These are phyloP conservation scores for Paraphoma sp. DNA, from an alignment of 2,329 filamentous ascomycete genomes.

Conservation along the genomic window DNA sequence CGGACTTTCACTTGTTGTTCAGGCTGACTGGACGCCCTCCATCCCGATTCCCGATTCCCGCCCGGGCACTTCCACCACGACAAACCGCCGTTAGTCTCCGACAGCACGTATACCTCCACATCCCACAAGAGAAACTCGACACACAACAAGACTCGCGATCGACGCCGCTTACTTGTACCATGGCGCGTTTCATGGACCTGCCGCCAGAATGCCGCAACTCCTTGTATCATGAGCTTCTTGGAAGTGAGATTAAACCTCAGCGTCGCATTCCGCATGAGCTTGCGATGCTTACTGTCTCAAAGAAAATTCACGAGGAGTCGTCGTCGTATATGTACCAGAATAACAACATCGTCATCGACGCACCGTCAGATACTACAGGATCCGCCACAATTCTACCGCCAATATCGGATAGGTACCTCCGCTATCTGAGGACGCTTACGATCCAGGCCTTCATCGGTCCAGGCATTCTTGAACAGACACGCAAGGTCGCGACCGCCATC, in stretches of 20 bases:
- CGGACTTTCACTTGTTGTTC: background rate
- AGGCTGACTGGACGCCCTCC: background rate
- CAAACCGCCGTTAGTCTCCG: background rate
- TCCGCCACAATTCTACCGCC: conserved; percentile 21
- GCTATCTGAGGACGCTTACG: conserved; percentile 18
- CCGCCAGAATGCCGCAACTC: conserved; percentile 28
- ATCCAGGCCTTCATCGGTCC: conserved; percentile 10
- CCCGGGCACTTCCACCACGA: background rate
- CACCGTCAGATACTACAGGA: background rate
- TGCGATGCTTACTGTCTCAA: conserved; percentile 21
- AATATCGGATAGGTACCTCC: conserved; percentile 25
- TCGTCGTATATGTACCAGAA: conserved; percentile 31
- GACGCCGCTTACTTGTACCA: background rate
- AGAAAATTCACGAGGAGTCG: conserved; percentile 22
- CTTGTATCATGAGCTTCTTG: conserved; percentile 20
- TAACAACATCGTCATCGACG: conserved; percentile 11
- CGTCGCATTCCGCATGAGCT: conserved; percentile 1
- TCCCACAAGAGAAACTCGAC: background rate
- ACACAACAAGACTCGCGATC: background rate
- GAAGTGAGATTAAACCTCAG: background rate
- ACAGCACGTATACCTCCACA: background rate
- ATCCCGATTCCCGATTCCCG: background rate
- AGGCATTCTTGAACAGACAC: conserved; percentile 2
- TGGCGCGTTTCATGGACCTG: conserved; percentile 15
- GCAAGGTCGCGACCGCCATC: conserved; percentile 14